Base-by-base conservation (phyloP, 306 rosid species). In the Alnus rubra region DNA sequence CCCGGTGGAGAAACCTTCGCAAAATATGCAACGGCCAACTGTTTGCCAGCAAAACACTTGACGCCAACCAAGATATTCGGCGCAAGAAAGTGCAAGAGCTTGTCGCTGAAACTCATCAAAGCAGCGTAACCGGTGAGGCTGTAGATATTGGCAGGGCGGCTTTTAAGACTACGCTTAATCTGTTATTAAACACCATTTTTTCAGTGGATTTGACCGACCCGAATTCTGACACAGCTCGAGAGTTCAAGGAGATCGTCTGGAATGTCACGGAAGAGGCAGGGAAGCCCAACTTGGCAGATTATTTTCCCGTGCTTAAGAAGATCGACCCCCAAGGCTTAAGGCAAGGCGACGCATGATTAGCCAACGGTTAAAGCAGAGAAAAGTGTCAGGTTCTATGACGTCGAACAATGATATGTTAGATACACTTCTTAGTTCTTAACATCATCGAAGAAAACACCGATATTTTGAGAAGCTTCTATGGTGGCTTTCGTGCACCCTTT, bases 131-230 rank as follows among this genome's bases (percentile, higher is more conserved):
- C 0, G 85, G 83, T 6, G 78, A 89, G 65, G 81, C 72, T 0
- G 77, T 91, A 4, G 87, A 89, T 16, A 79, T 91, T 4, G 97
- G 84, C 8, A 82, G 63, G 53, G 56, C 77, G 0, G 89, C 81
- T 67, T 91, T 86, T 67, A 74, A 39, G 33, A 42, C 90, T 0
- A 58, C 86, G 2, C 77, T 89, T 0, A 88, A 91, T 33, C 7
- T 86, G 80, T 5, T 91, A 7, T 91, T 91, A 0, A 80, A 82
- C 71, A 82, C 88, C 0, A 10, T 91, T 1, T 91, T 83, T 58
- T 89, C 89, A 0, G 56, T 74, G 39, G 92, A 91, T 85, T 69
- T 90, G 31, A 28, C 74, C 14, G 78, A 63, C 1, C 48, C 72
- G 0, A 50, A 58, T 33, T 82, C 85, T 1, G 74, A 75, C 2